A percentile compares a stretch with the other conserved stretches of the same genome.
Conservation (phyloP, 768 basidiomycete genomes). For the Termitomyces sp. region DNA sequence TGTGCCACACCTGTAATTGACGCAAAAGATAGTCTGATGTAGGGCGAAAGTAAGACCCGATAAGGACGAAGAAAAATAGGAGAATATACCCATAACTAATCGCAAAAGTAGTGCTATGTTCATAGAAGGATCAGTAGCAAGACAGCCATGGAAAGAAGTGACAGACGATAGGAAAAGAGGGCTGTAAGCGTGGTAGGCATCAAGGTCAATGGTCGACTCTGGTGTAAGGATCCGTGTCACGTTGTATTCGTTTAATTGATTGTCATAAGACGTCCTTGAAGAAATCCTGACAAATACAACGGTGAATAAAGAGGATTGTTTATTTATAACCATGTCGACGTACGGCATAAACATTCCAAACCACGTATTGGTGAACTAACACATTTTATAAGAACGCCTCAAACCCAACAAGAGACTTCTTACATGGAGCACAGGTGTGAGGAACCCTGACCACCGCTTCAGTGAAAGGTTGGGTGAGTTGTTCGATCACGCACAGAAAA, state of each 20-base stretch:
- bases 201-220: constrained; percentile 50
- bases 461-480: background rate
- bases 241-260: constrained; percentile 54
- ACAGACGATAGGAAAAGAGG: constrained; percentile 53
- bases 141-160: background rate
- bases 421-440: constrained; percentile 58
- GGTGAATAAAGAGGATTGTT: background rate
- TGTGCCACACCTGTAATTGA: constrained; percentile 46
- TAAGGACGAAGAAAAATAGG: background rate
- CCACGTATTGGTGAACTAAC: constrained; percentile 62
- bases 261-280: constrained; percentile 60
- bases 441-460: constrained; percentile 34
- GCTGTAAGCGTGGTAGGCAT: constrained; percentile 53
- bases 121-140: background rate
- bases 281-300: constrained; percentile 40
- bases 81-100: constrained; percentile 56
- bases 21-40: constrained; percentile 61
- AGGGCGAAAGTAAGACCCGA: background rate
- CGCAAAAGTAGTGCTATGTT: constrained; percentile 58
- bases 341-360: constrained; percentile 52
- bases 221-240: constrained; percentile 51
- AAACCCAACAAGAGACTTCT: constrained; percentile 12
- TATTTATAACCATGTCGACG: constrained; percentile 15
- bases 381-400: background rate
- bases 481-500: constrained; percentile 47